Conservation (phyloP, 345 rosid genomes). For the Geranium rotundifolium region DNA sequence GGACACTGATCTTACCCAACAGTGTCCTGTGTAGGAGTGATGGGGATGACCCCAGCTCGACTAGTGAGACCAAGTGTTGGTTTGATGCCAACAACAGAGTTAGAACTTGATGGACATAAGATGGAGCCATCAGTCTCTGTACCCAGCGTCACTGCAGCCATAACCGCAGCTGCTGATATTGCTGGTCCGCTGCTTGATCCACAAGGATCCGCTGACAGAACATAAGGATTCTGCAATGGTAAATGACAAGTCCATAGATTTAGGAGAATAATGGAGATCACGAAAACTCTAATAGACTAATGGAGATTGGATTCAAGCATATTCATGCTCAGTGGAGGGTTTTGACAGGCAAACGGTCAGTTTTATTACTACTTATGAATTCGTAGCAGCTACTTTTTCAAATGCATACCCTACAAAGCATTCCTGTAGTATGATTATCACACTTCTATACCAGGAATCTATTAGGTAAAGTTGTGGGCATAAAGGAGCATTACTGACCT, state of each 20-base stretch:
- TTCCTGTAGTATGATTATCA: too few species aligned
- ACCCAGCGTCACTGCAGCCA: slow-evolving; percentile 50
- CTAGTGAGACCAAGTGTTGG: slow-evolving; percentile 72
- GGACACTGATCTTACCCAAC: slow-evolving; percentile 28
- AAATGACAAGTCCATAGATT: neutral
- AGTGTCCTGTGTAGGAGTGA: slow-evolving; percentile 51
- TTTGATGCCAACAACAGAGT: slow-evolving; percentile 61
- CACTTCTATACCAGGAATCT: neutral
- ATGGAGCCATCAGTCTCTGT: slow-evolving; percentile 71
- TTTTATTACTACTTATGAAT: too few species aligned
- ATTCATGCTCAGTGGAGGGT: too few species aligned
- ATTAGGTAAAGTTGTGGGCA: neutral
- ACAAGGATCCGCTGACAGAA: slow-evolving; percentile 38
- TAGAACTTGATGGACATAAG: slow-evolving; percentile 37
- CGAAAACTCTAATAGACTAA: too few species aligned
- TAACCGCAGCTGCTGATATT: slow-evolving; percentile 58
- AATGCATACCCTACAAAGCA: too few species aligned
- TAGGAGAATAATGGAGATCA: neutral
- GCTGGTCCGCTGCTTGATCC: slow-evolving; percentile 79
- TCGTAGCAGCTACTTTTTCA: neutral
- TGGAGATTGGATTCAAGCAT: too few species aligned
- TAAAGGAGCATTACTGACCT: slow-evolving; percentile 20
- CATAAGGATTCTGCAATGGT: slow-evolving; percentile 52
- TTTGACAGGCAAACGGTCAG: too few species aligned
- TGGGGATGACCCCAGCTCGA: slow-evolving; percentile 53